Evolutionary conservation across 768 basidiomycete species (phyloP), one percentile per base, ranked within the genome.

Genomic region (Coprinopsis marcescibilis): DNA sequence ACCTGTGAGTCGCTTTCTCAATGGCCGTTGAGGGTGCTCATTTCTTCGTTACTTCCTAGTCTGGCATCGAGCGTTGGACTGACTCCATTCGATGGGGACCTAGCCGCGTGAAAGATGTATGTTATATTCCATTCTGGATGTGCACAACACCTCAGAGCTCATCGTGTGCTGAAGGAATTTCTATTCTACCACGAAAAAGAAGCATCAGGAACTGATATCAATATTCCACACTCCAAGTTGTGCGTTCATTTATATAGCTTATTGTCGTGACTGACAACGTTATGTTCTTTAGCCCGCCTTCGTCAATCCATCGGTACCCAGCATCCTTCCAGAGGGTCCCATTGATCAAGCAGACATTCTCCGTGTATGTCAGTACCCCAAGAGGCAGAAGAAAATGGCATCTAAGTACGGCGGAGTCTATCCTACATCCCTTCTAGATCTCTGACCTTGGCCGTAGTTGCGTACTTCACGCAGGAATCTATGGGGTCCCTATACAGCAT

Each of bases 21-120:
- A 35, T 20, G 15, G 37, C 46, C 35, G 50, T 46, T 48, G 55
- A 52, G 49, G 25, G 14, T 19, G 7, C 19, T 7, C 35, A 23
- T 20, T 29, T 23, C 38, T 14, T 35, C 13, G 17, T 56, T 45
- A 33, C 42, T 38, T n/a, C 40, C 40, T 54, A 85, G 83, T 71
- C 84, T 48, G 84, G 83, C 34, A 85, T 89, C 27, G 85, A 88
- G 58, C 74, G 86, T 45, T 89, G 86, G 86, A 89, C 86, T 23
- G 86, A 88, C 57, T 85, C 80, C 3, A 80, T 80, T 53, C 66
- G 78, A 51, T 89, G 87, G 87, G 86, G 87, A 0, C 84, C 85
- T 3, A 85, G 83, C 57, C 76, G 84, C 34, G 84, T 87, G 38
- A 75, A 77, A 68, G 84, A 87, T 55, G 85, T 86, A 58, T 68